Conservation (phyloP, 2,329 filamentous ascomycete species). For the Leptographium flavum region DNA sequence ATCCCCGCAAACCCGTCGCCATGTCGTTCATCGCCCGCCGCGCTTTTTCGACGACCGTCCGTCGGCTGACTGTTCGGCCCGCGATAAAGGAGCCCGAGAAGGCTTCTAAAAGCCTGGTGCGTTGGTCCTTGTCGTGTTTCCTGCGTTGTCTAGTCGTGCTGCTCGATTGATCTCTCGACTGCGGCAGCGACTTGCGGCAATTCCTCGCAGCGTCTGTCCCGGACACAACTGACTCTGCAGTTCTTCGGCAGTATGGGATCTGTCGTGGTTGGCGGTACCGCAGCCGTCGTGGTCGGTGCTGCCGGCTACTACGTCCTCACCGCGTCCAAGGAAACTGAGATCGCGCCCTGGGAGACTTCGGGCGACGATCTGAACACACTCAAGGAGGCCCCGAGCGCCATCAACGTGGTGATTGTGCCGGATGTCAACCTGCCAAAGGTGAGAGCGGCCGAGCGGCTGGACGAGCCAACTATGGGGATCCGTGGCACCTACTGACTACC, state of each 20-base stretch:
- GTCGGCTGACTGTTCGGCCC: constrained; percentile 10
- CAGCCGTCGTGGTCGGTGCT: constrained; percentile 75
- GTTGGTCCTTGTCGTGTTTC: constrained; percentile 15
- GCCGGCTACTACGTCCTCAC: constrained; percentile 82
- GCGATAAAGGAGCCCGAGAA: constrained; percentile 34
- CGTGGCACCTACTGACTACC: background rate
- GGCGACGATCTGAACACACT: constrained; percentile 67
- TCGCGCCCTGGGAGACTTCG: constrained; percentile 90
- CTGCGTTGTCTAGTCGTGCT: no score
- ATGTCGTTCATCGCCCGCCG: constrained; percentile 45
- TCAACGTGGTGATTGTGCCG: constrained; percentile 90
- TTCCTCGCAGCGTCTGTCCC: no score
- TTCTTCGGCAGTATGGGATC: no score
- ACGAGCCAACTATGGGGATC: no score
- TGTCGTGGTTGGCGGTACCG: no score
- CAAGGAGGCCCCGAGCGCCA: constrained; percentile 83
- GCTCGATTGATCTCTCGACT: no score
- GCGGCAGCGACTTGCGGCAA: no score
- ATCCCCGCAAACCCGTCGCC: constrained; percentile 14
- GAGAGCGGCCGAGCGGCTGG: constrained; percentile 14
- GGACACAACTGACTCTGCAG: no score
- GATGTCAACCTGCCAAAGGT: constrained; percentile 88
- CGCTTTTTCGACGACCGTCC: constrained; percentile 22
- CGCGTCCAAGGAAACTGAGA: constrained; percentile 60
- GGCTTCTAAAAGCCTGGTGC: constrained; percentile 39